Conservation (phyloP, 257 asterid genomes). For the Rehmannia glutinosa region DNA sequence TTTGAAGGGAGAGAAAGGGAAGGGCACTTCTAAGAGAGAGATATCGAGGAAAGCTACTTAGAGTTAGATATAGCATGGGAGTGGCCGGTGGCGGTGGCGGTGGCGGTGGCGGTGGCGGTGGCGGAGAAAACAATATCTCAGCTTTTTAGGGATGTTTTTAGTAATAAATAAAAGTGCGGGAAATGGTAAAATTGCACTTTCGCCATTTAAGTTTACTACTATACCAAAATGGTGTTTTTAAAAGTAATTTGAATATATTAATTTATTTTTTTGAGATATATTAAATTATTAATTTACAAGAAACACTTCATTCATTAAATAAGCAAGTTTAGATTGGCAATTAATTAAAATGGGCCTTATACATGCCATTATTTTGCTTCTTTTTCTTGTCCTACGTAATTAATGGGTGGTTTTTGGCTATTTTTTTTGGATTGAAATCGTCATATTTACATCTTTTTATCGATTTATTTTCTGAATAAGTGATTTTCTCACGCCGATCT, state of each 20-base stretch:
- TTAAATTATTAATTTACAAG: too few relatives aligned
- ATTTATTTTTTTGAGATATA: too few relatives aligned
- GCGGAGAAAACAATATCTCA: constrained; percentile 33
- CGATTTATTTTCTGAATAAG: too few relatives aligned
- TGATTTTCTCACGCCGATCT: too few relatives aligned
- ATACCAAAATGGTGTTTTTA: not conserved
- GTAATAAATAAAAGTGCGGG: not conserved
- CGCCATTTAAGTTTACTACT: not conserved
- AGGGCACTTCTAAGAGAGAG: constrained; percentile 21
- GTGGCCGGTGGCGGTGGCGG: constrained; percentile 19
- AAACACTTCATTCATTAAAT: not conserved
- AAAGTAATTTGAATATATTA: too few relatives aligned
- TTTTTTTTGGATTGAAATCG: too few relatives aligned
- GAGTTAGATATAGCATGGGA: constrained; percentile 20
- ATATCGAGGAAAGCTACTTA: constrained; percentile 18
- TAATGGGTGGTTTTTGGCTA: too few relatives aligned
- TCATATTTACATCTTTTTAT: too few relatives aligned
- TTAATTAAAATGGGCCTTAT: too few relatives aligned
- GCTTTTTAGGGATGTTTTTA: not conserved
- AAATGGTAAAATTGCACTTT: not conserved
- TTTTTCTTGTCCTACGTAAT: too few relatives aligned
- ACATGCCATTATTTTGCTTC: too few relatives aligned
- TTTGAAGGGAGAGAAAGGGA: constrained; percentile 22
- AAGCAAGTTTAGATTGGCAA: not conserved
- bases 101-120: constrained; percentile 4